Evolutionary conservation across 352 stramenopile genomes (phyloP).

Genomic region (Plasmopara viticola): DNA sequence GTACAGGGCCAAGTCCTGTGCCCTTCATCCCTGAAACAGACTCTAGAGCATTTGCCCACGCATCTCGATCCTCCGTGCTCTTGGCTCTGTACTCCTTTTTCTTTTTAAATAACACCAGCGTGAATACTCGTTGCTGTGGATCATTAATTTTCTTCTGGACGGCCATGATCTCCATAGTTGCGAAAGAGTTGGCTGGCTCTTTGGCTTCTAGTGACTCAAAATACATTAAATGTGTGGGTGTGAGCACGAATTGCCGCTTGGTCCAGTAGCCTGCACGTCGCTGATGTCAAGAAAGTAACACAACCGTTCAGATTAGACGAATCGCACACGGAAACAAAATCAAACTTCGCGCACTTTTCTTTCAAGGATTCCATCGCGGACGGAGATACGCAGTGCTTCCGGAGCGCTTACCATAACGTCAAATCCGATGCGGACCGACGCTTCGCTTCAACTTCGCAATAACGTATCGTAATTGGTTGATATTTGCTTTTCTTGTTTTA

Average conservation of each 20-base stretch:
- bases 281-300: slow-evolving; percentile 21
- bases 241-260: slow-evolving; percentile 76
- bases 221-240: slow-evolving; percentile 50
- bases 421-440: slow-evolving; percentile 16
- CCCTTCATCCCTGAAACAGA: slow-evolving; percentile 56
- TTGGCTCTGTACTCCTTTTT: slow-evolving; percentile 70
- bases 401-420: slow-evolving; percentile 56
- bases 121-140: slow-evolving; percentile 37
- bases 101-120: slow-evolving; percentile 64
- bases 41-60: slow-evolving; percentile 59
- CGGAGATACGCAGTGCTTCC: slow-evolving; percentile 46
- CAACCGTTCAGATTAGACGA: not conserved
- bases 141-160: slow-evolving; percentile 43
- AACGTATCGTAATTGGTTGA: slow-evolving; percentile 2
- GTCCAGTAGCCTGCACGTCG: slow-evolving; percentile 71
- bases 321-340: not conserved
- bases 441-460: slow-evolving; percentile 24
- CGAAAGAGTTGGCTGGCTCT: slow-evolving; percentile 34
- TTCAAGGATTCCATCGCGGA: slow-evolving; percentile 57
- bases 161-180: slow-evolving; percentile 59
- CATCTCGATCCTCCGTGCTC: slow-evolving; percentile 49
- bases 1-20: slow-evolving; percentile 6
- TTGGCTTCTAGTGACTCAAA: slow-evolving; percentile 56
- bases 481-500: slow-evolving; percentile 3
- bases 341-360: slow-evolving; percentile 33